Percentiles rank a stretch among this genome's conserved stretches.
Conservation (phyloP, 139 green algal species). For the Nannochloris sp. region DNA sequence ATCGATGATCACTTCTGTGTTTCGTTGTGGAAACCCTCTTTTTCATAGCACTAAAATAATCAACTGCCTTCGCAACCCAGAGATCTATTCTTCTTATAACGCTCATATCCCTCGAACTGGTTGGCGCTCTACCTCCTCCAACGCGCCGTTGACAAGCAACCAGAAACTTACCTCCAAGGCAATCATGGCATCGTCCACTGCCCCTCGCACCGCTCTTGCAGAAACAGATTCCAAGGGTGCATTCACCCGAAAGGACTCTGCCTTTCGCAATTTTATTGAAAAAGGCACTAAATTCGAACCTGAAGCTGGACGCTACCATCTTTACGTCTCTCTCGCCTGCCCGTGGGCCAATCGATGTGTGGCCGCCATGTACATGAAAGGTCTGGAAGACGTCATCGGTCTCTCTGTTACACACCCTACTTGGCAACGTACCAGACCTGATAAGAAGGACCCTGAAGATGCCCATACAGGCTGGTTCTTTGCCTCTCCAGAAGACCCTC, state of each 20-base stretch:
- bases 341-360: conserved; percentile 84
- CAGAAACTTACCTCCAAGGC: too few relatives aligned
- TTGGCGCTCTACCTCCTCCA: too few relatives aligned
- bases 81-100: too few relatives aligned
- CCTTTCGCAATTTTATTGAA: conserved; percentile 39
- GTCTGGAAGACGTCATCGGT: conserved; percentile 65
- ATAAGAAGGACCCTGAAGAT: conserved; percentile 67
- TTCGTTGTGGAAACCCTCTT: too few relatives aligned
- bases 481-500: conserved; percentile 38
- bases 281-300: conserved; percentile 37
- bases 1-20: too few relatives aligned
- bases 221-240: conserved; percentile 37
- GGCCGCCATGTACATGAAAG: conserved; percentile 69
- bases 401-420: conserved; percentile 82
- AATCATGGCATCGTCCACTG: conserved; percentile 10
- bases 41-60: too few relatives aligned
- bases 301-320: conserved; percentile 80
- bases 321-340: conserved; percentile 93
- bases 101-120: too few relatives aligned
- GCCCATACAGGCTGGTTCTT: conserved; percentile 86
- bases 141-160: too few relatives aligned
- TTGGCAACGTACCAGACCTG: conserved; percentile 71
- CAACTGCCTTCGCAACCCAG: too few relatives aligned
- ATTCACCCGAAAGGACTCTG: conserved; percentile 31
- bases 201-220: conserved; percentile 44